These are phyloP conservation scores for Petunia hybrid DNA, from an alignment of 305 asterid genomes.

Conservation along the genomic window DNA sequence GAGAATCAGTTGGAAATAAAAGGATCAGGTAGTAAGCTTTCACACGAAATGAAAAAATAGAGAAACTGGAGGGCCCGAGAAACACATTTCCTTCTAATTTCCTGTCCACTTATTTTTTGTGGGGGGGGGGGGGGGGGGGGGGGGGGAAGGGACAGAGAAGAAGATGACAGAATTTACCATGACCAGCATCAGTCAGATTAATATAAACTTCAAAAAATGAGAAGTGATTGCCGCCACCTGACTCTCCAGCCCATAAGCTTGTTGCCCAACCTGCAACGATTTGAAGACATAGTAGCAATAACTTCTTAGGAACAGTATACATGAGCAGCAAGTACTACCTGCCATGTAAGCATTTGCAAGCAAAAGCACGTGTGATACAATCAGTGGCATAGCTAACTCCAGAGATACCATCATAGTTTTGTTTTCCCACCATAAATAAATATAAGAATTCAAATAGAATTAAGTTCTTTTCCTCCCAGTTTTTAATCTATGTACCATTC, in stretches of 20 bases:
- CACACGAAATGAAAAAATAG: background rate
- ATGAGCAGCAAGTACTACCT: background rate
- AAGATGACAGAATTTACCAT: constrained; percentile 57
- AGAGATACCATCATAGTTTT: background rate
- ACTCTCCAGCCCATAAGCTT: constrained; percentile 88
- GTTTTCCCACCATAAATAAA: background rate
- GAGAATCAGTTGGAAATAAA: background rate
- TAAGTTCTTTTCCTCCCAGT: background rate
- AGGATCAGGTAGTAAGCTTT: background rate
- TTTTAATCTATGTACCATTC: background rate
- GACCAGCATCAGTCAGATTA: constrained; percentile 92
- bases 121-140: background rate
- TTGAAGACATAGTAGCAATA: constrained; percentile 2
- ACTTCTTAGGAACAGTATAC: background rate
- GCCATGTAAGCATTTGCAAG: background rate
- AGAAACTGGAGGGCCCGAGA: background rate
- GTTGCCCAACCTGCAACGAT: constrained; percentile 93
- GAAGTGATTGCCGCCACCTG: constrained; percentile 67
- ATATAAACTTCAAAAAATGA: constrained; percentile 79
- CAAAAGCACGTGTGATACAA: background rate
- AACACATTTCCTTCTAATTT: constrained; percentile 23
- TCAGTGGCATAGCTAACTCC: background rate
- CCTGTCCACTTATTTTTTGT: constrained; percentile 7
- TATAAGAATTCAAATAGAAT: background rate
- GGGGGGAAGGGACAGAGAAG: background rate